Evolutionary conservation across 805 yeast genomes (phyloP).

Genomic region (Pichia ethanolica): DNA sequence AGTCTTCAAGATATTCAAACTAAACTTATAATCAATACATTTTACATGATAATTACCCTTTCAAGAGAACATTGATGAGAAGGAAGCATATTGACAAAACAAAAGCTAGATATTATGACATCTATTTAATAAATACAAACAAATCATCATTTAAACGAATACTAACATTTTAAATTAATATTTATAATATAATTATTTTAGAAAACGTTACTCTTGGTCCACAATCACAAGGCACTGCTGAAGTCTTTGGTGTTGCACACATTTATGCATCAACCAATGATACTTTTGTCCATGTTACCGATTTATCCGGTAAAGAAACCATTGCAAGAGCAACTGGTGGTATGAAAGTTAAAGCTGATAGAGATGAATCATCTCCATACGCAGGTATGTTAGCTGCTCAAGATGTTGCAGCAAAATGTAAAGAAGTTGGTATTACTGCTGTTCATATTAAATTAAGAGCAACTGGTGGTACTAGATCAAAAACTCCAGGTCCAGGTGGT

Average conservation of each 20-base stretch:
- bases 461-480: conserved; percentile 99
- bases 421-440: conserved; percentile 99
- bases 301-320: conserved; percentile 99
- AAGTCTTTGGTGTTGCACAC: conserved; percentile 99
- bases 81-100: too few species aligned
- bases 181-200: conserved; percentile 12
- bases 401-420: conserved; percentile 97
- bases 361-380: conserved; percentile 99
- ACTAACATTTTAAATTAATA: conserved; percentile 11
- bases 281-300: conserved; percentile 99
- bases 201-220: conserved; percentile 66
- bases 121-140: neutral
- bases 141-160: neutral
- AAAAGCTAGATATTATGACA: too few species aligned
- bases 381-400: conserved; percentile 99
- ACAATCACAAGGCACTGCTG: conserved; percentile 94
- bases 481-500: conserved; percentile 99
- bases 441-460: conserved; percentile 99
- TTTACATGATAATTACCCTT: too few species aligned
- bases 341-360: conserved; percentile 99
- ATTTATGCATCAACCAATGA: conserved; percentile 99
- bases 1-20: too few species aligned
- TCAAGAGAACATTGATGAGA: too few species aligned
- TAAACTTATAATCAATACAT: too few species aligned
- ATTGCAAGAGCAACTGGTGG: conserved; percentile 99